Evolutionary conservation across 805 yeast species (phyloP).

Genomic region (Yarrowia porcina): DNA sequence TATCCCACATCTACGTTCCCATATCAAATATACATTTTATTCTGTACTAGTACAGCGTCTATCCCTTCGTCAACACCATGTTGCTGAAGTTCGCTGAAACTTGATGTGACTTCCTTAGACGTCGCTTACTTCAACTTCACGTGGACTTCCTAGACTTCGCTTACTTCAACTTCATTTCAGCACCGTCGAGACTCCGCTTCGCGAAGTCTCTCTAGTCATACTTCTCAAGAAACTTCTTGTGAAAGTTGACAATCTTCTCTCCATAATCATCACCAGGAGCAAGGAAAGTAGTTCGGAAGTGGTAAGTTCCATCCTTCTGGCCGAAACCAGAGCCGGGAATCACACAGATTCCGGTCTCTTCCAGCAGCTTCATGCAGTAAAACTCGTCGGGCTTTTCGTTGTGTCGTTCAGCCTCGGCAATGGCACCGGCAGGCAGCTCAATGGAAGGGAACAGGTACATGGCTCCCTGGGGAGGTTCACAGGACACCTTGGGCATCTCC

Average conservation of each 20-base stretch:
- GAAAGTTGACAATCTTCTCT: conserved; percentile 73
- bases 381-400: conserved; percentile 75
- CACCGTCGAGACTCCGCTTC: too few species aligned
- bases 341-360: conserved; percentile 90
- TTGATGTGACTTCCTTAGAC: too few species aligned
- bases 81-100: too few species aligned
- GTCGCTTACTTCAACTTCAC: too few species aligned
- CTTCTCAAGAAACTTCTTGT: conserved; percentile 60
- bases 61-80: too few species aligned
- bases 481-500: conserved; percentile 73
- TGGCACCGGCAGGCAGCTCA: conserved; percentile 60
- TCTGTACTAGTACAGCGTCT: not conserved
- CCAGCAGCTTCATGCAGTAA: conserved; percentile 80
- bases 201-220: conserved; percentile 42
- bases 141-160: too few species aligned
- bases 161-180: too few species aligned
- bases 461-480: conserved; percentile 94
- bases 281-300: conserved; percentile 91
- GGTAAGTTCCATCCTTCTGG: conserved; percentile 84
- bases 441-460: conserved; percentile 93
- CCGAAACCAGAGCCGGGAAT: conserved; percentile 98
- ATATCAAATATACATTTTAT: not conserved
- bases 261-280: conserved; percentile 96
- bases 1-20: too few species aligned
- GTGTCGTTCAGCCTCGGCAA: conserved; percentile 54